Percentiles rank a stretch among this genome's conserved stretches.
Evolutionary conservation across 805 yeast genomes (phyloP).

Genomic region (Hanseniaspora thailandica): DNA sequence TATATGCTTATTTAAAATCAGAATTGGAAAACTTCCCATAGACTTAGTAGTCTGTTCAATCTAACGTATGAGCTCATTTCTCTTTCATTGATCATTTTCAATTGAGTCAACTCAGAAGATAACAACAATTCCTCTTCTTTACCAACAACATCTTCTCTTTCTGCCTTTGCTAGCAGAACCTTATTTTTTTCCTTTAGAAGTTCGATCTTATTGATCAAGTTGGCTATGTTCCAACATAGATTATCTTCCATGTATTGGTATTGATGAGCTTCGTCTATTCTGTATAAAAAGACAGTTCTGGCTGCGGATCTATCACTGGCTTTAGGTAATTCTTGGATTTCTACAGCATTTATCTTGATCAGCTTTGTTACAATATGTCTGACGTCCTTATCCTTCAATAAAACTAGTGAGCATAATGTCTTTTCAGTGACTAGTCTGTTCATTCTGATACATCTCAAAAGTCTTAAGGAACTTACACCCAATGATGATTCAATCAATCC

Average conservation of each 20-base stretch:
- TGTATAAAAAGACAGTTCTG: constrained; percentile 72
- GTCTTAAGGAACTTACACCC: constrained; percentile 57
- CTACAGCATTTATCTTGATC: constrained; percentile 58
- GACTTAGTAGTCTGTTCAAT: constrained; percentile 42
- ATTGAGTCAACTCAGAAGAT: constrained; percentile 62
- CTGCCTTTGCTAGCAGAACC: constrained; percentile 64
- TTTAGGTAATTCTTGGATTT: constrained; percentile 87
- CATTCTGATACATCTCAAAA: constrained; percentile 64
- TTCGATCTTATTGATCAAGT: constrained; percentile 43
- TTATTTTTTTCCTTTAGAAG: constrained; percentile 47
- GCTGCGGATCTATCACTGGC: constrained; percentile 85
- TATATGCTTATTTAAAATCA: constrained; percentile 14
- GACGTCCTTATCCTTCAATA: constrained; percentile 67
- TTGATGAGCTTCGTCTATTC: constrained; percentile 48
- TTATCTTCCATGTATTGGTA: constrained; percentile 38
- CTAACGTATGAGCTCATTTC: constrained; percentile 47
- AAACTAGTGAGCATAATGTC: constrained; percentile 57
- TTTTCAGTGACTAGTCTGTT: constrained; percentile 75
- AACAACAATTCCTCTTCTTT: constrained; percentile 62
- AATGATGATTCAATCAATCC: constrained; percentile 47
- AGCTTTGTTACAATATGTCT: constrained; percentile 59
- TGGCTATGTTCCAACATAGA: constrained; percentile 36
- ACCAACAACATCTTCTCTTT: constrained; percentile 82
- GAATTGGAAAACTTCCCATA: constrained; percentile 46
- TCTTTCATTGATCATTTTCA: constrained; percentile 46